phyloP scores from a whole-genome alignment of 129 eudicot species.

The Artemisia tridentata region DNA sequence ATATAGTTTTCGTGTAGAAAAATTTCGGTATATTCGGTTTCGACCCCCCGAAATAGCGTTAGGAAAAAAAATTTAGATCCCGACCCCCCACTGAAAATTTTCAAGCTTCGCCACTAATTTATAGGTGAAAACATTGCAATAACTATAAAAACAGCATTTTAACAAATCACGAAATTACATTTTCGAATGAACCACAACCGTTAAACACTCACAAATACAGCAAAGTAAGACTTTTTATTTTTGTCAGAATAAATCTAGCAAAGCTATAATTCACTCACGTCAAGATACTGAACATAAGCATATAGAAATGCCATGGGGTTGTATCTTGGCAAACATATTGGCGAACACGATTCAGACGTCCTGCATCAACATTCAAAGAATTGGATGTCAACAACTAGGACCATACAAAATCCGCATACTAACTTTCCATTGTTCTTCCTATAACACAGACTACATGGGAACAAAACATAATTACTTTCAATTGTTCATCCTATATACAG shows the following conservation, averaged over 20 bases:
- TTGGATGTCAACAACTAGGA: slow-evolving; percentile 14
- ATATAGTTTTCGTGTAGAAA: too few relatives aligned
- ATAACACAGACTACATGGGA: slow-evolving; percentile 6
- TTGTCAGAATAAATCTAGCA: background rate
- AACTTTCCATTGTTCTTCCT: slow-evolving; percentile 4
- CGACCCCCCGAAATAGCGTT: too few relatives aligned
- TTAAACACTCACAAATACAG: background rate
- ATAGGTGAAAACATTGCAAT: background rate
- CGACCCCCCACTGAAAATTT: too few relatives aligned
- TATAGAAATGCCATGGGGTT: slow-evolving; percentile 95
- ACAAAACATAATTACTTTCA: background rate
- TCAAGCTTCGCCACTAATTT: too few relatives aligned
- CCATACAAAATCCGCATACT: slow-evolving; percentile 6
- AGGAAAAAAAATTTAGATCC: too few relatives aligned
- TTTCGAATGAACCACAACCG: slow-evolving; percentile 6
- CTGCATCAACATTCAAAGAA: slow-evolving; percentile 45
- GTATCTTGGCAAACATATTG: slow-evolving; percentile 96
- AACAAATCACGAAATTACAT: slow-evolving; percentile 6
- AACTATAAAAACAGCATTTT: background rate
- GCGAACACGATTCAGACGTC: slow-evolving; percentile 97
- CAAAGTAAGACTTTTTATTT: slow-evolving; percentile 4
- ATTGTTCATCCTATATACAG: too few relatives aligned
- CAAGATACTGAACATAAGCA: slow-evolving; percentile 90
- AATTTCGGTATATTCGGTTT: too few relatives aligned
- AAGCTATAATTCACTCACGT: slow-evolving; percentile 53